Evolutionary conservation across 148 eudicot genomes (phyloP).

Genomic region (Mesembryanthemum crystallinum): DNA sequence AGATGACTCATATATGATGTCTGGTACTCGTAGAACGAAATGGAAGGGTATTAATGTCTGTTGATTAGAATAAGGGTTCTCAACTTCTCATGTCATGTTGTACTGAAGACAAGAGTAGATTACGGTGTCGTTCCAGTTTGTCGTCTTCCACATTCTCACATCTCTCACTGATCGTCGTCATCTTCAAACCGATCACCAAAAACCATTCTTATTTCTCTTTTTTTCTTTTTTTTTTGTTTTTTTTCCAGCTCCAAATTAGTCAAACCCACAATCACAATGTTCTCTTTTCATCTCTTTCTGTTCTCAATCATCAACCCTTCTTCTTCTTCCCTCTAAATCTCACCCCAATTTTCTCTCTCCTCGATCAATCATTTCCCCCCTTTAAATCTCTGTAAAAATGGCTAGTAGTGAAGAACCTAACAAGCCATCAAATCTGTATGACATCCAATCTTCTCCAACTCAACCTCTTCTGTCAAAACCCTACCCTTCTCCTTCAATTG

Average conservation of each 20-base stretch:
- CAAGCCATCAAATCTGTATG: constrained; percentile 36
- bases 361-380: no score
- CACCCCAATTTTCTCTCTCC: not conserved
- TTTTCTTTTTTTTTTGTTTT: not conserved
- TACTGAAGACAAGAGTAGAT: not conserved
- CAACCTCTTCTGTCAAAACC: constrained; percentile 68
- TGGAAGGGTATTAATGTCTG: no score
- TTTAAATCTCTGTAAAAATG: constrained; percentile 33
- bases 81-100: not conserved
- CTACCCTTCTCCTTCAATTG: constrained; percentile 41
- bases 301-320: not conserved
- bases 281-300: constrained; percentile 5
- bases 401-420: constrained; percentile 51
- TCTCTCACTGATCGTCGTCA: constrained; percentile 13
- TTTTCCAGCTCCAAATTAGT: constrained; percentile 16
- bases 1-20: no score
- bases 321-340: not conserved
- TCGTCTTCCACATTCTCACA: constrained; percentile 13
- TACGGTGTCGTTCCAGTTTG: constrained; percentile 5
- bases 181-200: constrained; percentile 11
- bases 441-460: constrained; percentile 42
- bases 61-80: no score
- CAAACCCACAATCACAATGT: constrained; percentile 19
- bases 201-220: not conserved
- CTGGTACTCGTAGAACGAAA: no score